Base-by-base conservation (phyloP, 257 asterid species). In the Penstemon eatonii region DNA sequence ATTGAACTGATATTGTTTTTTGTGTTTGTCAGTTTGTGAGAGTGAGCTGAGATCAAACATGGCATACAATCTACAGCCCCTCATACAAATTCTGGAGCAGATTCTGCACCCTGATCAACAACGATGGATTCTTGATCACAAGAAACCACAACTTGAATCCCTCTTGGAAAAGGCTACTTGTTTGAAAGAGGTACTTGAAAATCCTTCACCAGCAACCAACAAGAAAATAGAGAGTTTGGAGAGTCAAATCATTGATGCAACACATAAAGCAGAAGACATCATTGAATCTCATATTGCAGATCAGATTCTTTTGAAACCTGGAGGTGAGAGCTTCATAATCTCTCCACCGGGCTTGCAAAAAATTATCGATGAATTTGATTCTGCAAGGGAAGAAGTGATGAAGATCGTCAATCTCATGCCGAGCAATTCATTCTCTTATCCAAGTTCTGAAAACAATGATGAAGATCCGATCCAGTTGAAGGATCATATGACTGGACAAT, bases 31-130 rank as follows among this genome's bases (percentile, higher is more conserved):
- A n/a, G n/a, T n/a, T n/a, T 15, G 18, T 15, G 18, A 15, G 18
- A 15, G 18, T 15, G 53, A 47, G 3, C 53, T 15, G 18, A 25
- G 2, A 49, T 3, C 19, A 49, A 4, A 41, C 39, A 69, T 75
- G 80, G 80, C 80, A 41, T 73, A 59, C 69, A 49, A 59, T 73
- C 59, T 73, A 9, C 41, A 66, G 57, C 44, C 78, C 13, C 78
- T 66, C 5, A 42, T 59, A 68, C 52, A 37, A 10, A 43, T 44
- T 60, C 62, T 73, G 4, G 65, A 57, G 63, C 72, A 59, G 19
- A 70, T 51, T 73, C 47, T 75, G 59, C n/a, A 37, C 36, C 68
- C 73, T 7, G 53, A 43, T 53, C 74, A 47, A 7, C 15, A 42
- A 5, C 57, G 5, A 3, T 75, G 66, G 73, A 69, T 75, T 57